Evolutionary conservation across 208 protist species (phyloP).

Genomic region (Wallacemonas sp.): DNA sequence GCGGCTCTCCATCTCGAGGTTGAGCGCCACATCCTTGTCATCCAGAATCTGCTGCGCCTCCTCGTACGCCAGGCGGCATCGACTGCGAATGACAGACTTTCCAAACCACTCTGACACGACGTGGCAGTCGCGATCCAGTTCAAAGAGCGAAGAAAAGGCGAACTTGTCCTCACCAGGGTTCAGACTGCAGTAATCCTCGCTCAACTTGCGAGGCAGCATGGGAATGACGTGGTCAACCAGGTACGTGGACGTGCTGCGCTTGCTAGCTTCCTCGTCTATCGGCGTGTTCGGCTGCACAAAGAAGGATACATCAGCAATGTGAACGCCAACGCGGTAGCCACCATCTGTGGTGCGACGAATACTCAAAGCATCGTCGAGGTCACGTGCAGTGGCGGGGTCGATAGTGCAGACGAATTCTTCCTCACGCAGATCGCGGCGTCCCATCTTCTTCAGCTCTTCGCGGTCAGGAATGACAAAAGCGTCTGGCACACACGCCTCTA

Average conservation of each 20-base stretch:
- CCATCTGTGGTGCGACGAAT: conserved; percentile 38
- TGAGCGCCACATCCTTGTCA: conserved; percentile 28
- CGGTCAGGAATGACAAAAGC: conserved; percentile 43
- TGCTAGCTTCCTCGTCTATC: conserved; percentile 87
- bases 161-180: conserved; percentile 87
- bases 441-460: conserved; percentile 35
- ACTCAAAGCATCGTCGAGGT: conserved; percentile 90
- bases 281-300: conserved; percentile 77
- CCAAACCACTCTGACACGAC: conserved; percentile 87
- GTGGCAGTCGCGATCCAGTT: conserved; percentile 65
- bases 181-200: conserved; percentile 87
- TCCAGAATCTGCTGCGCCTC: conserved; percentile 83
- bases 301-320: conserved; percentile 94
- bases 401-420: conserved; percentile 88
- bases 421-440: conserved; percentile 66
- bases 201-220: conserved; percentile 92
- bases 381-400: conserved; percentile 82
- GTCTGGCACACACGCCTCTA: conserved; percentile 58
- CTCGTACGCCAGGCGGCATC: conserved; percentile 84
- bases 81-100: conserved; percentile 85
- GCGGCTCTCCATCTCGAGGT: conserved; percentile 26
- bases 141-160: conserved; percentile 87
- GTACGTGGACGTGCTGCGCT: conserved; percentile 85
- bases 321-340: conserved; percentile 90
- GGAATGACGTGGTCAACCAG: conserved; percentile 86